Evolutionary conservation across 768 basidiomycete species (phyloP).

Genomic region (Leccinum truebloodii): DNA sequence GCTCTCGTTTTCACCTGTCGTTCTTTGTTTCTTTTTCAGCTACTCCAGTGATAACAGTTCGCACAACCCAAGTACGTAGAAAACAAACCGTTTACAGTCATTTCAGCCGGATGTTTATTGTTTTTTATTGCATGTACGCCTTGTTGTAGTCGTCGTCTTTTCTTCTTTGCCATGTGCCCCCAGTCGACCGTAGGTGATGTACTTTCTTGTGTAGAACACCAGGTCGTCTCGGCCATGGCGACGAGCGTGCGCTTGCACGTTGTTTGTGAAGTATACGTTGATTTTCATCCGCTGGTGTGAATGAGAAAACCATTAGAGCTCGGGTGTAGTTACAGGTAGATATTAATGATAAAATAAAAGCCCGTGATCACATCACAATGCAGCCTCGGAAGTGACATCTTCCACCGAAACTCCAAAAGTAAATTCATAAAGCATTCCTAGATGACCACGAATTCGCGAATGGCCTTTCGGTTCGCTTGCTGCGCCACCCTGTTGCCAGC

Average conservation of each 20-base stretch:
- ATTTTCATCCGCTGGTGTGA: too few relatives aligned
- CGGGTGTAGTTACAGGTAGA: too few relatives aligned
- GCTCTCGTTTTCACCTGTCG: conserved; percentile 6
- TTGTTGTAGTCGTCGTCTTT: conserved; percentile 12
- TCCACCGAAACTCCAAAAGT: too few relatives aligned
- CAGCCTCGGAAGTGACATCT: too few relatives aligned
- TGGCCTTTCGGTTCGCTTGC: too few relatives aligned
- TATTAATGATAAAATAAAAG: too few relatives aligned
- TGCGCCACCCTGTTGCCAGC: too few relatives aligned
- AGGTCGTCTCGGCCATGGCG: conserved; percentile 2
- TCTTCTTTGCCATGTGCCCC: background rate
- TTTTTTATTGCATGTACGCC: conserved; percentile 19
- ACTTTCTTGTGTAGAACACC: conserved; percentile 20
- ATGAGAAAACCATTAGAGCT: too few relatives aligned
- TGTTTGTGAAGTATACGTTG: too few relatives aligned
- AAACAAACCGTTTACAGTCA: conserved; percentile 15
- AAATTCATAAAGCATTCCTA: too few relatives aligned
- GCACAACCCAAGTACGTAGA: conserved; percentile 8
- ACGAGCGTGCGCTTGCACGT: conserved; percentile 2
- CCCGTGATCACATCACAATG: too few relatives aligned
- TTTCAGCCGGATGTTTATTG: conserved; percentile 16
- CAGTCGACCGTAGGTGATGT: conserved; percentile 2
- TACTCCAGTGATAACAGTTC: background rate
- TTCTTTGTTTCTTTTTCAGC: conserved; percentile 8
- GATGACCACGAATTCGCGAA: too few relatives aligned